A percentile compares a stretch with the other conserved stretches of the same genome.
These are phyloP conservation scores for Vitis rotundifolia DNA, from an alignment of 164 flowering plant species.

Conservation along the genomic window DNA sequence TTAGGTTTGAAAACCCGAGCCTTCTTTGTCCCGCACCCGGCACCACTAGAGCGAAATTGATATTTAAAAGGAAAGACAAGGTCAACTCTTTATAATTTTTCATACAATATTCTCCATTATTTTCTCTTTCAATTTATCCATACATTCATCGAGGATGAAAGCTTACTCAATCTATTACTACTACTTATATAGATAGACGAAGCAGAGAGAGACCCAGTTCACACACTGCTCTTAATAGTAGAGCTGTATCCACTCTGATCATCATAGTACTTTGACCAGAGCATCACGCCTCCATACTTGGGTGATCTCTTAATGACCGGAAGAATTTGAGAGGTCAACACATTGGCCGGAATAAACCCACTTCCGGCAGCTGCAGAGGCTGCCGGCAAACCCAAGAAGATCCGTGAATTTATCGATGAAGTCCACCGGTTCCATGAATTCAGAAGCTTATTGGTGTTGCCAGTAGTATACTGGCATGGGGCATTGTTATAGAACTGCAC, in stretches of 20 bases:
- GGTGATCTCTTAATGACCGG: constrained; percentile 40
- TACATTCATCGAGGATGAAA: too few species aligned
- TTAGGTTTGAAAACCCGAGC: too few species aligned
- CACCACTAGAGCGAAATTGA: too few species aligned
- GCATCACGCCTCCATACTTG: constrained; percentile 66
- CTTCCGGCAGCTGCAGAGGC: constrained; percentile 51
- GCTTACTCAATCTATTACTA: too few species aligned
- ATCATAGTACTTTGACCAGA: constrained; percentile 53
- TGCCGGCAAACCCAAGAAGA: constrained; percentile 55
- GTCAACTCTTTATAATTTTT: too few species aligned
- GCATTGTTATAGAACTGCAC: constrained; percentile 54
- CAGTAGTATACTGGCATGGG: constrained; percentile 35
- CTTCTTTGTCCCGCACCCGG: too few species aligned
- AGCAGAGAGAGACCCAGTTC: not conserved
- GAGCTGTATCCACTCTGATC: constrained; percentile 38
- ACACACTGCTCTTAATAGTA: constrained; percentile 22
- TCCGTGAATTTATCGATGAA: constrained; percentile 4
- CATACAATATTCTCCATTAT: too few species aligned
- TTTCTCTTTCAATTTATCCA: too few species aligned
- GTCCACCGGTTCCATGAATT: constrained; percentile 42
- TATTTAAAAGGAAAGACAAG: too few species aligned
- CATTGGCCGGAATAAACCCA: constrained; percentile 46
- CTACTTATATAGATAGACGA: too few species aligned
- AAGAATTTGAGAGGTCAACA: constrained; percentile 36
- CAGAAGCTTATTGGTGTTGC: constrained; percentile 18